Percentiles rank a stretch among this genome's conserved stretches.
Conservation (phyloP, 208 protist genomes). For the Crithidia thermophila region DNA sequence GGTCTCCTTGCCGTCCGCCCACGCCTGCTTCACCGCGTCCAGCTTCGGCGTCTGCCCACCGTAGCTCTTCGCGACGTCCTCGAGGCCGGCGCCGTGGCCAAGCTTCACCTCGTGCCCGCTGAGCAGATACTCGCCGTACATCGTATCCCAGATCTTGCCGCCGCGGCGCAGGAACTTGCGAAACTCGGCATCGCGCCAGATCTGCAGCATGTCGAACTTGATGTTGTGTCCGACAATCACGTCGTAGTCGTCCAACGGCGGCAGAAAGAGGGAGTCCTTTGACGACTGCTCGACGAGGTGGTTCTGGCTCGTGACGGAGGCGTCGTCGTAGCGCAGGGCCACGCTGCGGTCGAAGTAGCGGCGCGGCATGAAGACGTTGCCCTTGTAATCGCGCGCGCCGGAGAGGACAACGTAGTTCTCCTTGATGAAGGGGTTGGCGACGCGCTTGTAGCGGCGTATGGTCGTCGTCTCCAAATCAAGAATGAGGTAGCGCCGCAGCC, state of each 20-base stretch:
- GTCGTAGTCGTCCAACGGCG: conserved; percentile 89
- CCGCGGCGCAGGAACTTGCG: conserved; percentile 81
- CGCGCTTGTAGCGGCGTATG: conserved; percentile 86
- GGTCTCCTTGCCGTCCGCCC: conserved; percentile 91
- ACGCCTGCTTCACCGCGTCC: conserved; percentile 91
- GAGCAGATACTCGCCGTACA: conserved; percentile 94
- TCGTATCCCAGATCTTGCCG: conserved; percentile 93
- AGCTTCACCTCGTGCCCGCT: conserved; percentile 89
- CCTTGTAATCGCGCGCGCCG: conserved; percentile 86
- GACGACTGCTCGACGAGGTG: conserved; percentile 82
- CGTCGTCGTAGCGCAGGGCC: conserved; percentile 82
- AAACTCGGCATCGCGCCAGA: conserved; percentile 89
- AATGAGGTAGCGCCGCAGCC: conserved; percentile 77
- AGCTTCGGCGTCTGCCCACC: conserved; percentile 89
- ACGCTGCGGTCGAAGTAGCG: conserved; percentile 85
- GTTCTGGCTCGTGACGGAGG: conserved; percentile 55
- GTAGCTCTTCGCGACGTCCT: conserved; percentile 92
- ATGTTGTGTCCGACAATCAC: conserved; percentile 94
- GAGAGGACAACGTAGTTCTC: conserved; percentile 92
- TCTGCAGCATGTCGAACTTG: conserved; percentile 93
- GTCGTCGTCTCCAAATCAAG: conserved; percentile 93
- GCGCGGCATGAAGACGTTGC: conserved; percentile 85
- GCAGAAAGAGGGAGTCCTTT: conserved; percentile 83
- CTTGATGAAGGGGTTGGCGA: conserved; percentile 89
- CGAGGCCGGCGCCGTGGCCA: conserved; percentile 79